Evolutionary conservation across 2,329 filamentous ascomycete genomes (phyloP), one percentile per base, ranked within the genome.

Genomic region (Arthrobotrys pseudoclavata): DNA sequence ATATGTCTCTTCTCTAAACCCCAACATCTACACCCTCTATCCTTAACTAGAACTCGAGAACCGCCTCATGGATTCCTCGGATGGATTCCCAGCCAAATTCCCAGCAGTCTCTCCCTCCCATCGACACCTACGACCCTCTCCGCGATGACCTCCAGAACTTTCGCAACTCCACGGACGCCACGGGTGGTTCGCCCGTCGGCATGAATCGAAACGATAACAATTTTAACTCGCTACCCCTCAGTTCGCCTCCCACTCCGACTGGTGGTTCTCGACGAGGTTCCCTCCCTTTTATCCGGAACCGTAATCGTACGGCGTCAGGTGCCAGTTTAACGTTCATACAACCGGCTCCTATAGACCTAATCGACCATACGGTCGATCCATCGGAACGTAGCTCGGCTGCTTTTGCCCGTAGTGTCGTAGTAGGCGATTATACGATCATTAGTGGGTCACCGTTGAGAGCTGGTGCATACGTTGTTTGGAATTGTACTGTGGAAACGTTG

Each of bases 391-490:
- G 86, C 80, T 86, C 86, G 47, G 86, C 87, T 0, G 85, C 90
- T 69, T 91, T 89, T 89, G 89, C 89, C 7, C 87, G 86, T 63
- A 86, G 86, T 69, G 89, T 90, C 47, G 85, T 86, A 5, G 88
- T 91, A 64, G 87, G 89, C 69, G 88, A 90, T 81, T 87, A 90
- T 84, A 86, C 87, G 37, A 85, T 91, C 79, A 86, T 91, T 31
- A 86, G 86, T 77, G 89, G 69, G 24, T 74, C 68, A 24, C 75
- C 68, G 88, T 7, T 87, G 3, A 87, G 87, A 4, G 85, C 90
- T 57, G 95, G 95, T n/a, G 92, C 94, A 1, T 99, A 98, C 85
- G 93, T 97, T 0, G 94, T 97, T 6, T 99, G 93, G 92, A 96
- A 93, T 82, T 94, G 96, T 82, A 89, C 88, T 57, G 92, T 99